A percentile compares a stretch with the other conserved stretches of the same genome.
Conservation (phyloP, 2,329 filamentous ascomycete species). For the Trichoderma sp. region DNA sequence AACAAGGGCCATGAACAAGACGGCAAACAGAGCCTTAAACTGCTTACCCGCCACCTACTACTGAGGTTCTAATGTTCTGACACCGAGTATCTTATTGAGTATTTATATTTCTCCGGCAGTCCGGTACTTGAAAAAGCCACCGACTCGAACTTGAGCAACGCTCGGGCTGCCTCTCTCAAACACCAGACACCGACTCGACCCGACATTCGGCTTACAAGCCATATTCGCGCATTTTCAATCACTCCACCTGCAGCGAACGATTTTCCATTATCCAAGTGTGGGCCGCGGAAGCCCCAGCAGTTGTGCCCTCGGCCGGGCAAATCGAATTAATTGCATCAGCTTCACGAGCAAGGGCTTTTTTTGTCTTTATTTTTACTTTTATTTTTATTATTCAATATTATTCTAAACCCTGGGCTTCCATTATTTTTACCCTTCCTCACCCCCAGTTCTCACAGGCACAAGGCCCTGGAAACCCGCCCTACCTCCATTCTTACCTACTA, state of each 20-base stretch:
- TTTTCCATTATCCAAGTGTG: slow-evolving; percentile 13
- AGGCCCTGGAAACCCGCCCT: background rate
- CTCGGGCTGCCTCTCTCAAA: background rate
- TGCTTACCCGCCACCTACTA: background rate
- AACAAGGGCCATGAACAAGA: background rate
- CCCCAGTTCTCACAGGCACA: background rate
- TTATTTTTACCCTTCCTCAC: background rate
- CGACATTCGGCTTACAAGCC: slow-evolving; percentile 16
- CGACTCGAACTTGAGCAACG: background rate
- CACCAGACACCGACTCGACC: slow-evolving; percentile 15
- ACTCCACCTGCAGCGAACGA: slow-evolving; percentile 14
- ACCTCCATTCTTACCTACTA: background rate
- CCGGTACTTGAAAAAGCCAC: background rate
- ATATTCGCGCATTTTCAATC: slow-evolving; percentile 20
- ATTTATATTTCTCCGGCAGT: background rate
- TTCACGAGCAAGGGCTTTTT: background rate
- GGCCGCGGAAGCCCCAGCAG: slow-evolving; percentile 11
- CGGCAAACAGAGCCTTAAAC: background rate
- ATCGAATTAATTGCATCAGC: background rate
- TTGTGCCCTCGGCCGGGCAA: slow-evolving; percentile 8
- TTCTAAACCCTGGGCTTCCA: background rate
- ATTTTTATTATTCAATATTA: background rate
- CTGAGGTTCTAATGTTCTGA: background rate
- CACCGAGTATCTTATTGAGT: background rate
- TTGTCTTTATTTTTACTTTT: background rate